Percentiles rank a stretch among this genome's conserved stretches.
These are phyloP conservation scores for Periconia sp. DNA, from an alignment of 2,329 filamentous ascomycete genomes.

Conservation along the genomic window DNA sequence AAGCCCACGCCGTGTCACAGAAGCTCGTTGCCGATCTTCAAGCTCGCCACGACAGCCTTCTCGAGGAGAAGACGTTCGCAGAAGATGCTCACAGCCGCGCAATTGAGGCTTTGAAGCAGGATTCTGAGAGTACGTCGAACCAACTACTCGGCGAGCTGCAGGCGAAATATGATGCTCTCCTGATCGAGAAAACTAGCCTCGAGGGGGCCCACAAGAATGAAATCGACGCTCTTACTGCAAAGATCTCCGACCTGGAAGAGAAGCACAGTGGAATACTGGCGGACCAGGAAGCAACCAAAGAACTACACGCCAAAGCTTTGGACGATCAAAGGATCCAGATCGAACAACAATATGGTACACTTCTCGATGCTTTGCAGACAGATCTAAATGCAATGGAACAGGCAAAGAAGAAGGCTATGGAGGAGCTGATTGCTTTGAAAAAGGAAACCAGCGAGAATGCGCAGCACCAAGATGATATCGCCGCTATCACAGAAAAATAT, in stretches of 20 bases:
- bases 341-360: constrained; percentile 30
- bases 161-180: constrained; percentile 21
- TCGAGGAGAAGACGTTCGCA: constrained; percentile 32
- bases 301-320: constrained; percentile 25
- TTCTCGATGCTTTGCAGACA: constrained; percentile 33
- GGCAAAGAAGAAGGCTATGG: constrained; percentile 24
- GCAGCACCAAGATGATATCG: constrained; percentile 17
- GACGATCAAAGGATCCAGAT: constrained; percentile 28
- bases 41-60: constrained; percentile 27
- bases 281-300: constrained; percentile 19
- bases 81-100: constrained; percentile 33
- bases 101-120: constrained; percentile 32
- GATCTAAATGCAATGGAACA: constrained; percentile 28
- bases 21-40: constrained; percentile 33
- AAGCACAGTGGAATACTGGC: constrained; percentile 16
- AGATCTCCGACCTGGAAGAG: constrained; percentile 26
- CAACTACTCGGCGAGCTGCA: constrained; percentile 30
- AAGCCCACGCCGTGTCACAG: constrained; percentile 21
- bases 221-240: constrained; percentile 19
- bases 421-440: constrained; percentile 24
- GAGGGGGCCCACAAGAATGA: constrained; percentile 21
- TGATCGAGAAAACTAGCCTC: constrained; percentile 20
- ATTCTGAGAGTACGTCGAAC: constrained; percentile 30
- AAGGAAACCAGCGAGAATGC: constrained; percentile 20
- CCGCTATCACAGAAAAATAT: constrained; percentile 28